phyloP scores from a whole-genome alignment of 106 monocot genomes.

The Phalaenopsis aphrodite region DNA sequence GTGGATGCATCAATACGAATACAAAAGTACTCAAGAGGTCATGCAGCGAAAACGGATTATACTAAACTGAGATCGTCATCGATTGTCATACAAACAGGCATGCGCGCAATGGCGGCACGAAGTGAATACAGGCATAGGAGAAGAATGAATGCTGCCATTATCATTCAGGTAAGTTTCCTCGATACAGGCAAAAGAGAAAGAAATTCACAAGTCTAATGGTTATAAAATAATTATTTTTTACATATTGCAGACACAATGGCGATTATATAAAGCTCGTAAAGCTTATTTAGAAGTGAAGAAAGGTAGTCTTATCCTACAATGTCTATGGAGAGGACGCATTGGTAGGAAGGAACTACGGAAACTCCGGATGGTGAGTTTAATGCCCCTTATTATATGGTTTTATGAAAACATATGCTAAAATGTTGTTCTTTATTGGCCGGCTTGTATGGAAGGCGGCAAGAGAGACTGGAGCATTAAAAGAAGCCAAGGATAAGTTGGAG shows the following conservation, averaged over 20 bases:
- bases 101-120: conserved; percentile 84
- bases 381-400: background rate
- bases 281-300: conserved; percentile 61
- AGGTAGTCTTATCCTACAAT: conserved; percentile 64
- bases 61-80: conserved; percentile 33
- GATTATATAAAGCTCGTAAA: conserved; percentile 52
- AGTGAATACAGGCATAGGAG: conserved; percentile 57
- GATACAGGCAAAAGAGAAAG: background rate
- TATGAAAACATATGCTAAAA: background rate
- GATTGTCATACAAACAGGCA: conserved; percentile 68
- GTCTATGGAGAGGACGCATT: conserved; percentile 89
- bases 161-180: conserved; percentile 51
- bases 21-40: conserved; percentile 70
- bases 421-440: background rate
- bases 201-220: background rate
- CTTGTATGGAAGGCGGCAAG: conserved; percentile 69
- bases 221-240: conserved; percentile 5
- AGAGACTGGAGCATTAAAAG: conserved; percentile 90
- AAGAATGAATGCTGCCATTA: conserved; percentile 73
- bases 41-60: conserved; percentile 41
- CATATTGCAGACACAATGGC: conserved; percentile 66
- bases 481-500: conserved; percentile 95
- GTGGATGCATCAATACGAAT: conserved; percentile 77
- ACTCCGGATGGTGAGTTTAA: conserved; percentile 63
- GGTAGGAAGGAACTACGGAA: conserved; percentile 86